phyloP scores from a whole-genome alignment of 1,139 yeast species.

The Kodamaea anthophila region DNA sequence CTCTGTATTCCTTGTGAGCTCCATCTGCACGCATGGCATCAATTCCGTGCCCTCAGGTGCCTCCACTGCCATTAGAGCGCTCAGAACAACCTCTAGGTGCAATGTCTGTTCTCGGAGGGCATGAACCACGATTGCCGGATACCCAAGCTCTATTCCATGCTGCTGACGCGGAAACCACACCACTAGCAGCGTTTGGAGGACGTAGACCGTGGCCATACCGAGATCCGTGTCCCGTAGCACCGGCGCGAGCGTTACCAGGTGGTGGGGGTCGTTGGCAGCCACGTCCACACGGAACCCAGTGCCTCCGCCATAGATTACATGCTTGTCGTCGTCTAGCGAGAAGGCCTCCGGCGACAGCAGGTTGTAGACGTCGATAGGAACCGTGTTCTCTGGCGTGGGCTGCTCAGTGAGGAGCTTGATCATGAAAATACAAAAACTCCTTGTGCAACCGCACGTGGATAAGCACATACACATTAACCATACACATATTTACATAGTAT shows the following conservation, averaged over 20 bases:
- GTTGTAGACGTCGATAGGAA: conserved; percentile 27
- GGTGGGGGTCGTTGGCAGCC: conserved; percentile 14
- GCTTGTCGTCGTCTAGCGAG: conserved; percentile 37
- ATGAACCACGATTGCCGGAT: conserved; percentile 33
- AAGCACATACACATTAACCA: no score
- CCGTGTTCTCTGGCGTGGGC: conserved; percentile 41
- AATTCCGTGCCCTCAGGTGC: conserved; percentile 13
- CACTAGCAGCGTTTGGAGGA: conserved; percentile 33
- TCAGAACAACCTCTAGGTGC: conserved; percentile 29
- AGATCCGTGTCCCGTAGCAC: conserved; percentile 10
- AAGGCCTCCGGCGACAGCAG: conserved; percentile 37
- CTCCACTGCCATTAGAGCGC: conserved; percentile 13
- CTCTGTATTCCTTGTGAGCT: conserved; percentile 8
- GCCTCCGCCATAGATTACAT: conserved; percentile 39
- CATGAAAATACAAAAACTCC: background rate
- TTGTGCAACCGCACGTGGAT: no score
- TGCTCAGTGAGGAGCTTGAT: conserved; percentile 22
- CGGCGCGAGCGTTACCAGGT: conserved; percentile 10
- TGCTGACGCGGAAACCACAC: conserved; percentile 28
- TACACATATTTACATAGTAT: no score
- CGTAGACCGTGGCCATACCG: conserved; percentile 24
- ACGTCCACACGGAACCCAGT: conserved; percentile 13
- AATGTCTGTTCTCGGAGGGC: conserved; percentile 27
- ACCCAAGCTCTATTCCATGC: conserved; percentile 36
- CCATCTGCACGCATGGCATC: conserved; percentile 17